Evolutionary conservation across 2,329 filamentous ascomycete species (phyloP).

Genomic region (Gaeumannomyces tritici): DNA sequence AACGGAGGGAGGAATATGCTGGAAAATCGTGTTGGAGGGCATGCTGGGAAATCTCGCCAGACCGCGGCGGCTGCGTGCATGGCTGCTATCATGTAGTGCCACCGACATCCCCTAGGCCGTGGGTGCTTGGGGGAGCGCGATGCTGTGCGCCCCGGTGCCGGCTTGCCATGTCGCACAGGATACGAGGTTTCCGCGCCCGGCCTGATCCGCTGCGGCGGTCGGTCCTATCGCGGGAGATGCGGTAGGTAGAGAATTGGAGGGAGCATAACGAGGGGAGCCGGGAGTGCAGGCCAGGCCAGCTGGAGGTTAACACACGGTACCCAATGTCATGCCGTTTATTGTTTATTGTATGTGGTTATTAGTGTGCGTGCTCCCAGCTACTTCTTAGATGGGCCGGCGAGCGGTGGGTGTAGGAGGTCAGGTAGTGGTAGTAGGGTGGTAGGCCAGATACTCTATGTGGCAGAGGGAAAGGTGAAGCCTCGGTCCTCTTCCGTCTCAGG

Average conservation of each 20-base stretch:
- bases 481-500: background rate
- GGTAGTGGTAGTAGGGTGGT: no score
- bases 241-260: background rate
- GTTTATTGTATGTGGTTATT: background rate
- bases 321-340: background rate
- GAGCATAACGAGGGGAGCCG: no score
- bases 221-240: background rate
- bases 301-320: background rate
- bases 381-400: background rate
- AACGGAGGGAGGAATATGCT: no score
- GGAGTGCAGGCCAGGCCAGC: no score
- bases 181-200: background rate
- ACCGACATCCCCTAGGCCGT: background rate
- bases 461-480: background rate
- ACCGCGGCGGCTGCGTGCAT: background rate
- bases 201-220: background rate
- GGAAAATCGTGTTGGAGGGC: no score
- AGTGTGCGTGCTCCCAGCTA: background rate
- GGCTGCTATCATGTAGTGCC: background rate
- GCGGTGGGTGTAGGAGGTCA: no score
- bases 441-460: background rate
- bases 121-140: background rate
- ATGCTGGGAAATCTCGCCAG: no score
- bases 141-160: background rate
- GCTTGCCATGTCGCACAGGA: background rate